Conservation (phyloP, 495 filamentous ascomycete species). For the Aspergillus leporis region DNA sequence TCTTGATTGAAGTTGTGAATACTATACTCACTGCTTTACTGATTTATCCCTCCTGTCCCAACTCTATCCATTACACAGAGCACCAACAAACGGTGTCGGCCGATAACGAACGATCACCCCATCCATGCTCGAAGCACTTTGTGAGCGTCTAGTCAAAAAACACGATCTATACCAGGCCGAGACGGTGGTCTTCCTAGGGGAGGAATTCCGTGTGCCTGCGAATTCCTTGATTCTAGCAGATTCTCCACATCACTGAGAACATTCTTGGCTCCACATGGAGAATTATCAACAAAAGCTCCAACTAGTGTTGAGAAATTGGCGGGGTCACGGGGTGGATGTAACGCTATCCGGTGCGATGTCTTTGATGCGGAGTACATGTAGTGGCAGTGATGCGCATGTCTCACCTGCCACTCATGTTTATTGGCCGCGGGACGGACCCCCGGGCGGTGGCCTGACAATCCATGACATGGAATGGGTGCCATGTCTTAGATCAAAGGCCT, state of each 20-base stretch:
- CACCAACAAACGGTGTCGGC: no score
- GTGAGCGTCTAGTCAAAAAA: no score
- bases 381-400: conserved; percentile 28
- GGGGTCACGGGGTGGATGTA: conserved; percentile 19
- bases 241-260: conserved; percentile 15
- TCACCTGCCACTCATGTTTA: conserved; percentile 21
- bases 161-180: no score
- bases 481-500: conserved; percentile 24
- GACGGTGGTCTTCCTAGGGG: no score
- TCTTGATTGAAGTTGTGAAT: no score
- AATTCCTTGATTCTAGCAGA: conserved; percentile 14
- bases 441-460: conserved; percentile 20
- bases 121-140: no score
- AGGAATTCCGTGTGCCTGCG: neutral
- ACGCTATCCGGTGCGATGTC: conserved; percentile 20
- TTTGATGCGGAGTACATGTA: conserved; percentile 21
- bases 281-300: conserved; percentile 11
- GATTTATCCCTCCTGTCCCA: no score
- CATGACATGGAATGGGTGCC: conserved; percentile 16
- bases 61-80: no score
- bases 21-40: no score
- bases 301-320: no score
- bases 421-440: conserved; percentile 13
- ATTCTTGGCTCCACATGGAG: conserved; percentile 12
- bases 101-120: no score